A percentile compares a stretch with the other conserved stretches of the same genome.
phyloP scores from a whole-genome alignment of 176 grass and related monocot species.

The Ananas comosus region DNA sequence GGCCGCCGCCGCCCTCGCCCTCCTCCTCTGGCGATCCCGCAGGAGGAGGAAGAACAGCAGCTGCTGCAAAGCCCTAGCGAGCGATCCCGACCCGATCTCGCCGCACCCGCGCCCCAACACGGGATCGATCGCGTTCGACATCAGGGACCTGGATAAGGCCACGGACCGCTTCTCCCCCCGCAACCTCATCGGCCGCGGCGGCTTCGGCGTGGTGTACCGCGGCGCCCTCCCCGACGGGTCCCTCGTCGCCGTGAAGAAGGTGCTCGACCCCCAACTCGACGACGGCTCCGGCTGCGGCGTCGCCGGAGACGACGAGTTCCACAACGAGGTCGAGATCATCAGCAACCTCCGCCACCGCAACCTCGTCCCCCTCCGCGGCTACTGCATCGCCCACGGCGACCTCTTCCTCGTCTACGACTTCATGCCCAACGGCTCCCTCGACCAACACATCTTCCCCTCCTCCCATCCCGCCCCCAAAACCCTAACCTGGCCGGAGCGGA shows the following conservation, averaged over 20 bases:
- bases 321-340: constrained; percentile 94
- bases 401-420: constrained; percentile 75
- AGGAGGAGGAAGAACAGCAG: constrained; percentile 17
- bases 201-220: constrained; percentile 75
- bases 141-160: constrained; percentile 59
- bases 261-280: constrained; percentile 60
- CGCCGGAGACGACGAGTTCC: constrained; percentile 57
- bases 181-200: constrained; percentile 76
- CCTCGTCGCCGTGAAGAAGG: constrained; percentile 73
- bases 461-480: background rate
- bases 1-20: constrained; percentile 24
- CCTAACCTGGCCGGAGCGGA: constrained; percentile 51
- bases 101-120: constrained; percentile 64
- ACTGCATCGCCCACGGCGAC: constrained; percentile 62
- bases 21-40: constrained; percentile 24
- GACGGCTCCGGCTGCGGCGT: constrained; percentile 1
- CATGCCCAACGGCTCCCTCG: constrained; percentile 78
- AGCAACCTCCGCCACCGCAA: constrained; percentile 83
- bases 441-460: constrained; percentile 52
- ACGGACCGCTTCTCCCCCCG: constrained; percentile 49
- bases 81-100: constrained; percentile 18
- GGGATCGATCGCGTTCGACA: constrained; percentile 61
- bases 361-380: constrained; percentile 71
- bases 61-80: constrained; percentile 9
- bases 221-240: constrained; percentile 57